Conservation (phyloP, 345 rosid genomes). For the Ailanthus altissimus region DNA sequence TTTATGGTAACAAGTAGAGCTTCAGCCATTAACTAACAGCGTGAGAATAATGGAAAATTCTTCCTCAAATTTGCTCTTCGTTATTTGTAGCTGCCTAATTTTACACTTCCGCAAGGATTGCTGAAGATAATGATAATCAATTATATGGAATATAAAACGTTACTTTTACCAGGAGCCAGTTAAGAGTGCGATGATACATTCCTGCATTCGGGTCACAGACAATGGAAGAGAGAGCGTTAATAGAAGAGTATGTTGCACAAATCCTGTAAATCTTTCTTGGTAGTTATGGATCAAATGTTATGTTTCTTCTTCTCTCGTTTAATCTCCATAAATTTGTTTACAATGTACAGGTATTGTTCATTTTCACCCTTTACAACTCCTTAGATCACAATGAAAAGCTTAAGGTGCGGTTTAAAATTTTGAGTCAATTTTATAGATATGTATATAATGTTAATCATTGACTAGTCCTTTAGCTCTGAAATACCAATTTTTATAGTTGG, state of each 20-base stretch:
- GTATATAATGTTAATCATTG: not conserved
- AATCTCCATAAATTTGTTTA: constrained; percentile 23
- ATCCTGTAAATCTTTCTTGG: not conserved
- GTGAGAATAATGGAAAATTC: not conserved
- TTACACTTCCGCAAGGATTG: not conserved
- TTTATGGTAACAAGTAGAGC: not conserved
- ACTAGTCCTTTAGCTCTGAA: constrained; percentile 5
- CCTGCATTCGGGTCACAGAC: constrained; percentile 79
- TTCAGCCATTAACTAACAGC: constrained; percentile 1
- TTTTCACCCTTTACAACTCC: constrained; percentile 75
- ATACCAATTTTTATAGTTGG: constrained; percentile 50
- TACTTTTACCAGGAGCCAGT: constrained; percentile 57
- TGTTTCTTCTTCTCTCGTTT: constrained; percentile 10
- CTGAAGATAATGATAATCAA: not conserved
- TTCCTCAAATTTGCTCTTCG: not conserved
- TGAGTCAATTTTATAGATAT: not conserved
- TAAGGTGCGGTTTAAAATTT: constrained; percentile 53
- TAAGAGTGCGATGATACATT: constrained; percentile 70
- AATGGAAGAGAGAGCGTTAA: constrained; percentile 88
- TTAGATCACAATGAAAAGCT: constrained; percentile 72
- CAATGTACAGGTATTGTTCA: constrained; percentile 70
- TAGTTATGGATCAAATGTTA: not conserved
- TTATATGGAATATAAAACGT: constrained; percentile 9
- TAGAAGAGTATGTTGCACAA: constrained; percentile 54
- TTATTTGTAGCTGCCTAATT: not conserved